Conservation (phyloP, 768 basidiomycete genomes). For the Artomyces pyxidatus region DNA sequence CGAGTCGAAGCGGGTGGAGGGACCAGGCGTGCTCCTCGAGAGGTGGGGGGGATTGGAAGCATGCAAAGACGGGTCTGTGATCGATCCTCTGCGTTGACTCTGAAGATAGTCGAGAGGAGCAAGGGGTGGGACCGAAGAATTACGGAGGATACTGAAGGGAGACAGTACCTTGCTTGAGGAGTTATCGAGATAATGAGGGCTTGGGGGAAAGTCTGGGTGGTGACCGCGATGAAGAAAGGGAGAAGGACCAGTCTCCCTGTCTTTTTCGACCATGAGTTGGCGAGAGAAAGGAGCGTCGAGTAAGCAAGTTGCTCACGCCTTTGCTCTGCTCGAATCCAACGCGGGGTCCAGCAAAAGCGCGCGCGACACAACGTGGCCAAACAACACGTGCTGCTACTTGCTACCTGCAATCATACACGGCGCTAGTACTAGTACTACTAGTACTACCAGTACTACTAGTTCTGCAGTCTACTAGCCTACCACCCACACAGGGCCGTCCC, state of each 20-base stretch:
- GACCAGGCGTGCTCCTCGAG: conserved; percentile 12
- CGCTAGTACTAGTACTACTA: too few relatives aligned
- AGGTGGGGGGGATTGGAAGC: conserved; percentile 34
- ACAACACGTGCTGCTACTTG: neutral
- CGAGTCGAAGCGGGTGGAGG: conserved; percentile 9
- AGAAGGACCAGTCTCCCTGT: conserved; percentile 7
- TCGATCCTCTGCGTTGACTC: conserved; percentile 75
- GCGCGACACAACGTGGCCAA: conserved; percentile 1
- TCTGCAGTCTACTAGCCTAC: conserved; percentile 19
- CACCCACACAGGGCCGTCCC: too few relatives aligned
- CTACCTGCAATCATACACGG: neutral
- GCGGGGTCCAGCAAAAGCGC: too few relatives aligned
- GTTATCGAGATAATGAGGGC: conserved; percentile 15
- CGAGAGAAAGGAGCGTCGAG: conserved; percentile 5
- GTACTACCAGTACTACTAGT: too few relatives aligned
- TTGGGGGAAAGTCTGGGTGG: conserved; percentile 12
- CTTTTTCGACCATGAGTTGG: conserved; percentile 16
- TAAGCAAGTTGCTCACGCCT: too few relatives aligned
- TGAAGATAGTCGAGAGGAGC: conserved; percentile 74
- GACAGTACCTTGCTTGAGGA: conserved; percentile 22
- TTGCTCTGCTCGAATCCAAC: too few relatives aligned
- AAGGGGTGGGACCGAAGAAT: conserved; percentile 51
- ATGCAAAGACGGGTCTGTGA: conserved; percentile 77
- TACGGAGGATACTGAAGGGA: conserved; percentile 27
- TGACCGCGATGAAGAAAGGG: conserved; percentile 14